Base-by-base conservation (phyloP, 352 stramenopile genomes). In the Globisporangium ultimum region DNA sequence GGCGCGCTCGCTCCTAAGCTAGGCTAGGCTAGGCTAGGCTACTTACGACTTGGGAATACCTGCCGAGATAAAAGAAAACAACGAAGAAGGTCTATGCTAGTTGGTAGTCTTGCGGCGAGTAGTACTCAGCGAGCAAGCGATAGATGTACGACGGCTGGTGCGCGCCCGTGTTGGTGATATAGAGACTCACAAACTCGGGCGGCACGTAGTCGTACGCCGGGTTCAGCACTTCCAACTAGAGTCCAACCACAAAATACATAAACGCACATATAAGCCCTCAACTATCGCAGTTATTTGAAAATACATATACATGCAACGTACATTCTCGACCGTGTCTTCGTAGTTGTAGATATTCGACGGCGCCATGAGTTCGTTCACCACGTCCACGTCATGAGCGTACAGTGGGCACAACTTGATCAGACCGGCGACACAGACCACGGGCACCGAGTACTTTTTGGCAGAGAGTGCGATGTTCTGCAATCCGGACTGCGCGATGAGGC, bases 61-160 rank as follows among this genome's bases (percentile, higher is more conserved):
- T 4, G 17, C 32, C 17, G 5, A n/a, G 14, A 20, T 49, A 32
- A 53, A 45, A 42, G 15, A 47, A 45, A 20, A 42, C 14, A 24
- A 28, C 28, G 48, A 55, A 18, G 12, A 46, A 60, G 59, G 61
- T 58, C 68, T 87, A 92, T 54, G 68, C 80, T 17, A 95, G 73
- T 66, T 93, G 82, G 65, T 95, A 98, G 79, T 99, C 97, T 64
- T 99, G 93, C 47, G 83, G 92, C 65, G 98, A 97, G 78, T 99
- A 99, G 67, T 98, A 98, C 72, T 99, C 97, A 22, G 93, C 89
- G n/a, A 99, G 78, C 61, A 99, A 74, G 49, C 97, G 86, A 72
- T 99, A 99, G 58, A 99, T 98, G 73, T 99, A 99, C 46, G 92
- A 98, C 21, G 97, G 96, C 72, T 98, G 96, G 66, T 99, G 96